Evolutionary conservation across 257 asterid species (phyloP).

Genomic region (Knoxia roxburghii): DNA sequence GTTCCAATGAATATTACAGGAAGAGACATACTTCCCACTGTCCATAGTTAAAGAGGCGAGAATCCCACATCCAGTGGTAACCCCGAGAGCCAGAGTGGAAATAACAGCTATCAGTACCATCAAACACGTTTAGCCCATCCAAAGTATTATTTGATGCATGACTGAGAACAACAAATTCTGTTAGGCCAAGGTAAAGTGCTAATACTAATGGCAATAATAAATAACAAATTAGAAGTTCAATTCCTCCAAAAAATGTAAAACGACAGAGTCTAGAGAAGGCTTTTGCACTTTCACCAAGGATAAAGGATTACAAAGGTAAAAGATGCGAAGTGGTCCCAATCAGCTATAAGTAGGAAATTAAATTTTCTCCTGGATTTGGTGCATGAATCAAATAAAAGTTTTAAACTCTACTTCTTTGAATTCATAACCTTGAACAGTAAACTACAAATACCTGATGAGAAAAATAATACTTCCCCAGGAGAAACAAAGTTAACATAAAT

Average conservation of each 20-base stretch:
- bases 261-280: not conserved
- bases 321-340: not conserved
- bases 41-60: conserved; percentile 98
- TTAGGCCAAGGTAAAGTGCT: conserved; percentile 9
- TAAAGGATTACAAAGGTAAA: not conserved
- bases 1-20: not conserved
- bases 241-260: not conserved
- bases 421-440: not conserved
- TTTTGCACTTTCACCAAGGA: not conserved
- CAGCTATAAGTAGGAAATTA: not conserved
- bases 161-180: conserved; percentile 39
- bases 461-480: not conserved
- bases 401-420: not conserved
- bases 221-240: not conserved
- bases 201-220: too few relatives aligned
- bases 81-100: conserved; percentile 95
- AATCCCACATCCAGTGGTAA: conserved; percentile 99
- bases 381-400: not conserved
- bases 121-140: conserved; percentile 99
- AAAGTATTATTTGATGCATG: conserved; percentile 97
- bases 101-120: conserved; percentile 94
- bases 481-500: not conserved
- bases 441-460: too few relatives aligned
- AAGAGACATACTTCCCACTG: conserved; percentile 87
- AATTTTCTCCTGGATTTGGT: not conserved